Evolutionary conservation across 148 eudicot genomes (phyloP), one percentile per base, ranked within the genome.

Genomic region (Limonium bicolor): DNA sequence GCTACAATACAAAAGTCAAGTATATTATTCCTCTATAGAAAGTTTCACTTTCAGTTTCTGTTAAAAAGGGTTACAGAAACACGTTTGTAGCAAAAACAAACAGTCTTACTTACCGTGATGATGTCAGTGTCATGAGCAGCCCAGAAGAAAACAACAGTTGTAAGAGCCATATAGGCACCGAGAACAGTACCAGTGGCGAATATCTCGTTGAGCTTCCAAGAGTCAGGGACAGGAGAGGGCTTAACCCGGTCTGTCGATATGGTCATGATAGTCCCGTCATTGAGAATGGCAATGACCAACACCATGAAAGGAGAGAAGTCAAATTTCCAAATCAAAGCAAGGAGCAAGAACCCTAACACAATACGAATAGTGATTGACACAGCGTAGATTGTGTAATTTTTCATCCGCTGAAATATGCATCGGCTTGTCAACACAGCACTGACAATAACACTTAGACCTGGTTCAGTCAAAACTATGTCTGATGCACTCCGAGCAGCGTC

Each of bases 401-500:
- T 88, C 96, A 88, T 88, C 68, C 96, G 74, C 36, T 88, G 96
- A 56, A 88, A 88, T 56, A 88, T 88, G 58, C 94, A 90, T 24
- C 96, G 60, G 50, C 96, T 88, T 0, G 96, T 88, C 30, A 83
- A 36, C 4, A 88, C 96, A 0, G 94, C 96, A 28, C 86, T 83
- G 1, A 88, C 48, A 4, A 88, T 88, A 51, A 88, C 96, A 44
- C 94, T 82, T 0, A 88, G 76, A 1, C 96, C 96, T 20, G 94
- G 96, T 74, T 88, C 94, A 0, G 96, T 87, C 36, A 87, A 40
- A 26, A 87, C 94, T 4, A 87, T 87, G 51, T 87, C 96, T 5
- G 94, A 88, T 27, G 96, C 96, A 27, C 84, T 55, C 52, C 96
- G 68, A 27, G 96, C 96, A 7, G 96, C 96, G 20, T 88, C 96